These are phyloP conservation scores for Corymbia maculata DNA, from an alignment of 345 rosid genomes.

Conservation along the genomic window DNA sequence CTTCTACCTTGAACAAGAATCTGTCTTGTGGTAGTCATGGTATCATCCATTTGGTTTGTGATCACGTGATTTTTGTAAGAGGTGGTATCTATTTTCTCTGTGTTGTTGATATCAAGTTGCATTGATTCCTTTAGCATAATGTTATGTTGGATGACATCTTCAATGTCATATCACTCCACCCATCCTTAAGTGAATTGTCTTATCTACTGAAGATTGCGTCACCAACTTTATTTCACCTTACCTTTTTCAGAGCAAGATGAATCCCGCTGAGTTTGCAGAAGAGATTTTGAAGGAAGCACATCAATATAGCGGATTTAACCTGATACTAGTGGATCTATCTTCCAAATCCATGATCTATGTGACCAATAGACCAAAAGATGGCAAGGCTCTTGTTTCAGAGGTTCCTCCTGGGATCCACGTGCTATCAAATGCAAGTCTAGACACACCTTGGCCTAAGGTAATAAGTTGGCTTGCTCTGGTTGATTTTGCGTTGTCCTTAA, in stretches of 20 bases:
- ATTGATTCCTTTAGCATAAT: background rate
- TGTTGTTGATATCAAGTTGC: background rate
- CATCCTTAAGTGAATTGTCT: background rate
- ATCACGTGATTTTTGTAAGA: background rate
- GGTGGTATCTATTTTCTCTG: background rate
- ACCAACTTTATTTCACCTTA: background rate
- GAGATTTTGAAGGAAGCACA: constrained; percentile 32
- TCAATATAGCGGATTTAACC: constrained; percentile 67
- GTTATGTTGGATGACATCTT: background rate
- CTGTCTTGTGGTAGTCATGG: background rate
- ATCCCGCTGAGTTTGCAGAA: constrained; percentile 53
- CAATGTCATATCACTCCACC: background rate
- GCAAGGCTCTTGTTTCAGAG: constrained; percentile 15
- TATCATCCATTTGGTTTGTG: background rate
- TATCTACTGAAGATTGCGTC: background rate
- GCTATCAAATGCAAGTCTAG: constrained; percentile 59
- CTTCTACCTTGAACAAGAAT: background rate
- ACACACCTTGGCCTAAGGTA: constrained; percentile 91
- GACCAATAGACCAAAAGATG: constrained; percentile 50
- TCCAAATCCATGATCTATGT: constrained; percentile 56
- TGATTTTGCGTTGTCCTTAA: background rate
- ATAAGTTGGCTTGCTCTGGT: background rate
- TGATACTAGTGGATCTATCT: constrained; percentile 36
- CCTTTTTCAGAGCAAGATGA: constrained; percentile 41
- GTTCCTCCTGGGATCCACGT: constrained; percentile 79